Conservation (phyloP, 192 early-diverging fungal species). For the Chytriomyces sp. region DNA sequence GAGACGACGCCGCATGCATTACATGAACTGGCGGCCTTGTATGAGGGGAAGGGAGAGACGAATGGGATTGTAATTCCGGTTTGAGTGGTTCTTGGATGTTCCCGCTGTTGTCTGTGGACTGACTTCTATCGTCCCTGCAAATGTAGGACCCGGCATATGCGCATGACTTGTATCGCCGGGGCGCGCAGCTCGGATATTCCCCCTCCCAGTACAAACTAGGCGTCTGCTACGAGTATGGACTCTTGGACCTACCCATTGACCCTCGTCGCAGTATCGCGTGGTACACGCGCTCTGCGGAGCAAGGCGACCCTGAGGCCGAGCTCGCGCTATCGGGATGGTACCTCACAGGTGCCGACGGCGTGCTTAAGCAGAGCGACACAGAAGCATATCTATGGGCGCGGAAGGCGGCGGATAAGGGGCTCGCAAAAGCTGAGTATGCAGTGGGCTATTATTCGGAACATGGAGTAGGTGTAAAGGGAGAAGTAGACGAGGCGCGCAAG, state of each 20-base stretch:
- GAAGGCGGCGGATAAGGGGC: constrained; percentile 91
- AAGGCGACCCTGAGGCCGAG: constrained; percentile 87
- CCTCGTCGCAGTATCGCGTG: constrained; percentile 90
- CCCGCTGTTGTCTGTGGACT: not conserved
- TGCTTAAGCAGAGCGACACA: constrained; percentile 85
- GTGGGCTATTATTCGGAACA: constrained; percentile 94
- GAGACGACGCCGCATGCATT: constrained; percentile 89
- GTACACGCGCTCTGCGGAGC: constrained; percentile 93
- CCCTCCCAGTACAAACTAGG: constrained; percentile 94
- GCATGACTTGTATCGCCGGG: constrained; percentile 87
- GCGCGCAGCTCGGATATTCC: constrained; percentile 90
- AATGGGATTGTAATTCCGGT: constrained; percentile 47
- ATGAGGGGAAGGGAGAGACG: constrained; percentile 70
- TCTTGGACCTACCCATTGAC: constrained; percentile 81
- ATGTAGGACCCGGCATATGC: constrained; percentile 80
- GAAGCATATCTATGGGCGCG: constrained; percentile 98
- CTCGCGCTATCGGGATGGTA: constrained; percentile 98
- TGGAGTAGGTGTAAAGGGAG: constrained; percentile 80
- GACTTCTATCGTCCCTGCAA: not conserved
- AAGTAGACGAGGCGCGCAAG: constrained; percentile 79
- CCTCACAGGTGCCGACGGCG: constrained; percentile 88
- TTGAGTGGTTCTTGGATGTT: constrained; percentile 8
- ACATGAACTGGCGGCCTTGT: constrained; percentile 89
- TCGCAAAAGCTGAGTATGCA: constrained; percentile 96
- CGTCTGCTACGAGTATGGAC: constrained; percentile 91